Percentiles rank a stretch among this genome's conserved stretches.
Evolutionary conservation across 148 eudicot genomes (phyloP).

Genomic region (Gaultheria prostrata): DNA sequence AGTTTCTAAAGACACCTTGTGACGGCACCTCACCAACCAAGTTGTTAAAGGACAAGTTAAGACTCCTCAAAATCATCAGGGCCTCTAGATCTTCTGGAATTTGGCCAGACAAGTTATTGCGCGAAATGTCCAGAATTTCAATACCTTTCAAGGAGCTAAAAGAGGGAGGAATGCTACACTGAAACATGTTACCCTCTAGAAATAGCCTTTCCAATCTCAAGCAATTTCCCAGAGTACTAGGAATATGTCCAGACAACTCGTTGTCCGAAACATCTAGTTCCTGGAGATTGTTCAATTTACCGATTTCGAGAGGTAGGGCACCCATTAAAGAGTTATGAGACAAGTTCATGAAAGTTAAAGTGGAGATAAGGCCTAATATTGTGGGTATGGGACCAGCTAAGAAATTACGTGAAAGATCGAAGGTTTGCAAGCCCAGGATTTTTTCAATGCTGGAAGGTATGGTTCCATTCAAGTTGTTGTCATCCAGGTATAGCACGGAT

Average conservation of each 20-base stretch:
- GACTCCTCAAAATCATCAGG: not conserved
- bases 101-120: not conserved
- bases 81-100: not conserved
- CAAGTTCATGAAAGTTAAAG: not conserved
- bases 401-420: not conserved
- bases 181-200: not conserved
- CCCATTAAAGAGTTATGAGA: not conserved
- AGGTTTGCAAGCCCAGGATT: not conserved
- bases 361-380: not conserved
- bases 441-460: conserved; percentile 21
- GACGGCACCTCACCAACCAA: no score
- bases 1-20: no score
- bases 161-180: not conserved
- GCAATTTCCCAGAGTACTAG: not conserved
- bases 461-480: conserved; percentile 21
- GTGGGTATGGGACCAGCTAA: not conserved
- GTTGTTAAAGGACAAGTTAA: no score
- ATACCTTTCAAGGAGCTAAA: conserved; percentile 4
- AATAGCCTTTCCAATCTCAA: not conserved
- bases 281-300: not conserved
- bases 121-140: not conserved
- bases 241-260: conserved; percentile 2
- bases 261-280: not conserved
- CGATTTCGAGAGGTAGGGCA: not conserved
- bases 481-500: not conserved